A percentile compares a stretch with the other conserved stretches of the same genome.
These are phyloP conservation scores for Anisodus acutangulus DNA, from an alignment of 257 asterid species.

Conservation along the genomic window DNA sequence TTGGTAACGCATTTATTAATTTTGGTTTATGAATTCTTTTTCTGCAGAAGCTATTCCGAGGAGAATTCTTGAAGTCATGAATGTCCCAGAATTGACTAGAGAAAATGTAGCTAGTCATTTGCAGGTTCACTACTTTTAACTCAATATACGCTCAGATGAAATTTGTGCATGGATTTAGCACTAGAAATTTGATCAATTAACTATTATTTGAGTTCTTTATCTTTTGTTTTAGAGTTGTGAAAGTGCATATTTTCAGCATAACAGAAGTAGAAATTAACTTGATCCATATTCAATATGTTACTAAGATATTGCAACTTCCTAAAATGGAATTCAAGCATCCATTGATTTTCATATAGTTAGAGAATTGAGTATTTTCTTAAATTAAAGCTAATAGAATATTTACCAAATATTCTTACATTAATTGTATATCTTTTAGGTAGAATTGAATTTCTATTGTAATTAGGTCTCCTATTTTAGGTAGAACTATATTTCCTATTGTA, in stretches of 20 bases:
- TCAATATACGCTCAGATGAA: neutral
- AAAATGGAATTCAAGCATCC: neutral
- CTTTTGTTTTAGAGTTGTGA: neutral
- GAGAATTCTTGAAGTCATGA: constrained; percentile 57
- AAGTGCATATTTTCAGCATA: neutral
- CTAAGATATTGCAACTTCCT: neutral
- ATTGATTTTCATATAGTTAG: neutral
- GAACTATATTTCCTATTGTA: too few relatives aligned
- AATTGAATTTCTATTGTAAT: too few relatives aligned
- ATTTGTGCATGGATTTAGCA: neutral
- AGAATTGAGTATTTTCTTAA: neutral
- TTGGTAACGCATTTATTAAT: neutral
- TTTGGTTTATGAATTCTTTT: neutral
- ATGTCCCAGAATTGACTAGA: constrained; percentile 59
- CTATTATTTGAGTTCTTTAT: neutral
- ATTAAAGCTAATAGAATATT: neutral
- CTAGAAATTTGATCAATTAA: neutral
- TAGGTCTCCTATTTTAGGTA: too few relatives aligned
- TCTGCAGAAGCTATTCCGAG: constrained; percentile 59
- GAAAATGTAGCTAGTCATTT: constrained; percentile 75
- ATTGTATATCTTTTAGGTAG: too few relatives aligned
- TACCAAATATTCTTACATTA: too few relatives aligned
- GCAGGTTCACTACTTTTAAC: constrained; percentile 49
- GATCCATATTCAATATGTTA: neutral
- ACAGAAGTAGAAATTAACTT: neutral